Evolutionary conservation across 192 early-diverging fungal species (phyloP).

Genomic region (Radiomyces spectabilis): DNA sequence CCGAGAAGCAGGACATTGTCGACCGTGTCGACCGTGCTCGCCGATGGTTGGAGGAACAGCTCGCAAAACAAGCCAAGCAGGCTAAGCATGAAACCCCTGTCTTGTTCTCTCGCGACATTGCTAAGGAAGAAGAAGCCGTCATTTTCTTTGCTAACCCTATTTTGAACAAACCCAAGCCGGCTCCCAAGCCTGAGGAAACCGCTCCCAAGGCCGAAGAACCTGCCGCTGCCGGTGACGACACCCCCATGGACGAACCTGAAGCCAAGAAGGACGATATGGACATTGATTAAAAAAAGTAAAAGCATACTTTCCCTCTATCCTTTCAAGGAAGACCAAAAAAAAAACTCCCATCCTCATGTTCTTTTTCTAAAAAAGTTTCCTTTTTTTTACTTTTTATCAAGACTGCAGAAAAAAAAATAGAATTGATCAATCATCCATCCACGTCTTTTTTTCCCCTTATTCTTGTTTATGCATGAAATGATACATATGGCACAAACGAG

Average conservation of each 20-base stretch:
- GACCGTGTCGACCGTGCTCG: conserved; percentile 69
- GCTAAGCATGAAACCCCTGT: conserved; percentile 70
- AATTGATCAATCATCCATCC: no score
- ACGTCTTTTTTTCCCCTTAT: no score
- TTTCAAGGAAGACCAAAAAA: no score
- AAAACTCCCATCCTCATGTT: no score
- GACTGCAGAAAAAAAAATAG: no score
- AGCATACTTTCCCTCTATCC: no score
- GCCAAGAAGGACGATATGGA: conserved; percentile 53
- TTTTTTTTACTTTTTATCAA: no score
- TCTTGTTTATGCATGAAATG: no score
- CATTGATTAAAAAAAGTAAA: conserved; percentile 45
- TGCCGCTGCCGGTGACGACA: conserved; percentile 30
- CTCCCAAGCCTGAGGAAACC: conserved; percentile 52
- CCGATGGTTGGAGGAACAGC: conserved; percentile 81
- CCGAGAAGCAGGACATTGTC: conserved; percentile 77
- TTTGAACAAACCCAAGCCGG: conserved; percentile 88
- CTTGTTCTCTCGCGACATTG: conserved; percentile 66
- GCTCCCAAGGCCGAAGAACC: conserved; percentile 32
- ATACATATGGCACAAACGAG: no score
- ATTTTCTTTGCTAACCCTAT: conserved; percentile 69
- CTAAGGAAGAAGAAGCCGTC: conserved; percentile 66
- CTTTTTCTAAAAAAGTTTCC: no score
- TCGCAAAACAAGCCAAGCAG: conserved; percentile 65
- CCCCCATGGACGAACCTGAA: conserved; percentile 30